A percentile compares a stretch with the other conserved stretches of the same genome.
phyloP scores from a whole-genome alignment of 345 rosid species.

The Salix koriyanagi region DNA sequence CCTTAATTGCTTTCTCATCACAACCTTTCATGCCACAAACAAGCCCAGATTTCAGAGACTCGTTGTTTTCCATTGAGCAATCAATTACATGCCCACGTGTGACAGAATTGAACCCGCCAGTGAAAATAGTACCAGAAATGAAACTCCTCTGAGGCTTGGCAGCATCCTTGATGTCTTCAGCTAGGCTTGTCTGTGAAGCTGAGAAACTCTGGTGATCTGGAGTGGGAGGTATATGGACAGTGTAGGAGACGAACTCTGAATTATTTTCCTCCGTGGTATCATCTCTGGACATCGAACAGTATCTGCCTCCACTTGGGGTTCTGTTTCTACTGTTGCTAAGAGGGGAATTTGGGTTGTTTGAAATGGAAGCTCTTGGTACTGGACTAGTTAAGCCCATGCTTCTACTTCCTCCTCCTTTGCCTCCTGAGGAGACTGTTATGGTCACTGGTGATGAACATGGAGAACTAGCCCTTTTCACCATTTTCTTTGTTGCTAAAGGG shows the following conservation, averaged over 20 bases:
- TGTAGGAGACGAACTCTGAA: slow-evolving; percentile 55
- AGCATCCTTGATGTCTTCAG: slow-evolving; percentile 29
- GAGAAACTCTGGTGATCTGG: slow-evolving; percentile 67
- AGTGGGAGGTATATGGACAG: slow-evolving; percentile 76
- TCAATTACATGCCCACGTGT: slow-evolving; percentile 69
- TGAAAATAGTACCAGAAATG: slow-evolving; percentile 62
- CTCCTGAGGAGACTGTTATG: slow-evolving; percentile 57
- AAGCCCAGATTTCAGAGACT: slow-evolving; percentile 30
- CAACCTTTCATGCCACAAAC: slow-evolving; percentile 69
- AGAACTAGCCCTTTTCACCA: slow-evolving; percentile 58
- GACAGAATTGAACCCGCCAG: slow-evolving; percentile 65
- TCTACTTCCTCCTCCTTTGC: slow-evolving; percentile 63
- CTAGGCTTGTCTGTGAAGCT: slow-evolving; percentile 44
- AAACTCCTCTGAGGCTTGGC: slow-evolving; percentile 34
- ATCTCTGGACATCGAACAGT: slow-evolving; percentile 48
- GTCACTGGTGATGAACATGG: slow-evolving; percentile 66
- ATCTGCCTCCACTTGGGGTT: slow-evolving; percentile 52
- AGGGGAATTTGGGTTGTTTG: slow-evolving; percentile 61
- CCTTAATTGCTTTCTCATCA: slow-evolving; percentile 52
- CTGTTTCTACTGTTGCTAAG: slow-evolving; percentile 43
- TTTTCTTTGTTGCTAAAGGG: neutral
- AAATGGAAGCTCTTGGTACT: slow-evolving; percentile 47
- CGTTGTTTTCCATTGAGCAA: slow-evolving; percentile 38
- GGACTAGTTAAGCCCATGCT: slow-evolving; percentile 73
- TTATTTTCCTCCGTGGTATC: slow-evolving; percentile 38